phyloP scores from a whole-genome alignment of 768 basidiomycete genomes.

The Coprinellus aureogranulatus region DNA sequence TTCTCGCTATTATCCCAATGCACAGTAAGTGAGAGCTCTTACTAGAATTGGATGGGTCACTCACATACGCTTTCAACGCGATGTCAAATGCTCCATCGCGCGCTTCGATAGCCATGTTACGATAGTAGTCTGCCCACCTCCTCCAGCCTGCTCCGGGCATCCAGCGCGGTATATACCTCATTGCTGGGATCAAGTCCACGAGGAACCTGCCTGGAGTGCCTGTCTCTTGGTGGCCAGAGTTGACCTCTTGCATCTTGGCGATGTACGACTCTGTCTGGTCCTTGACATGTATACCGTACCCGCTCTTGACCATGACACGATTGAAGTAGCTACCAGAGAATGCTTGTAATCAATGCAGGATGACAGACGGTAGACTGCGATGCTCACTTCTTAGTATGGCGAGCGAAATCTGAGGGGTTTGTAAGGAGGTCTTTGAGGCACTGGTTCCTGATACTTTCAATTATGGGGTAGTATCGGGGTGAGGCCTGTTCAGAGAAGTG shows the following conservation, averaged over 20 bases:
- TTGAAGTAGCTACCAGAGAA: too few relatives aligned
- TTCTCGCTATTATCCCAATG: constrained; percentile 1
- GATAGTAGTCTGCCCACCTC: constrained; percentile 11
- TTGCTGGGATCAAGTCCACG: constrained; percentile 15
- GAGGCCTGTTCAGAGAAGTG: constrained; percentile 19
- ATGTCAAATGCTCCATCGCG: not conserved
- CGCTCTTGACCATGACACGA: too few relatives aligned
- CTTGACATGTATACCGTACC: too few relatives aligned
- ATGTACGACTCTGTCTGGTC: too few relatives aligned
- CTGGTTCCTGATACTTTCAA: not conserved
- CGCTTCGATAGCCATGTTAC: not conserved
- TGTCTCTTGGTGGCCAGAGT: too few relatives aligned
- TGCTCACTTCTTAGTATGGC: too few relatives aligned
- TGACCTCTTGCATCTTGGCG: too few relatives aligned
- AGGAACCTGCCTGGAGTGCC: constrained; percentile 18
- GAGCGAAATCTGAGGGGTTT: not conserved
- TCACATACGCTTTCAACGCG: not conserved
- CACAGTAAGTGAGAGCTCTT: too few relatives aligned
- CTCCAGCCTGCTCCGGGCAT: constrained; percentile 35
- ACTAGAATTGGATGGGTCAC: too few relatives aligned
- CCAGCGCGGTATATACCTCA: constrained; percentile 36
- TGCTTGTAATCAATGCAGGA: too few relatives aligned
- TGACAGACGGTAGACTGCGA: too few relatives aligned
- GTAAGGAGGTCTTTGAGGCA: not conserved
- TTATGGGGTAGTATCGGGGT: constrained; percentile 14